Evolutionary conservation across 2,329 filamentous ascomycete species (phyloP).

Genomic region (Sordariomycetes sp.): DNA sequence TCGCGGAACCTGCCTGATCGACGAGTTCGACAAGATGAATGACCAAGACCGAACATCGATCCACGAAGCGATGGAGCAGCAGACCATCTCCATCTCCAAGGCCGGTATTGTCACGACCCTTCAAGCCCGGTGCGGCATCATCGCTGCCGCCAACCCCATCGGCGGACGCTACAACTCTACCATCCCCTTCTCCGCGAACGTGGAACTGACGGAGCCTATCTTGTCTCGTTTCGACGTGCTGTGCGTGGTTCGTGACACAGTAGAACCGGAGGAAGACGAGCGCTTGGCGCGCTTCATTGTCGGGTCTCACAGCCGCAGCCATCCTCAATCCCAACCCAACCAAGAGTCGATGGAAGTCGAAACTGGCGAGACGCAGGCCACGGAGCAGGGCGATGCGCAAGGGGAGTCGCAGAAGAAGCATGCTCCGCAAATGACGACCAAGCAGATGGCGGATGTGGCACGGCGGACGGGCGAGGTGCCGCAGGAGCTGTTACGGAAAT

Average conservation of each 20-base stretch:
- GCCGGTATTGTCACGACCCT: constrained; percentile 96
- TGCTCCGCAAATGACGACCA: no score
- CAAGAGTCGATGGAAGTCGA: constrained; percentile 59
- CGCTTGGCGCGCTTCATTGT: constrained; percentile 91
- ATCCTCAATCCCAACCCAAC: constrained; percentile 51
- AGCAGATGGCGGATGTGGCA: neutral
- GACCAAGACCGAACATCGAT: constrained; percentile 97
- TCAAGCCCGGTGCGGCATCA: constrained; percentile 90
- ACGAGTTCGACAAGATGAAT: constrained; percentile 99
- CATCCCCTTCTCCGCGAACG: constrained; percentile 90
- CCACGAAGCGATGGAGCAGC: constrained; percentile 99
- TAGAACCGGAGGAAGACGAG: constrained; percentile 88
- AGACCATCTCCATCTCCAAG: constrained; percentile 98
- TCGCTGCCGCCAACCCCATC: constrained; percentile 93
- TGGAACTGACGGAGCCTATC: constrained; percentile 94
- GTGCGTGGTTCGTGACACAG: constrained; percentile 90
- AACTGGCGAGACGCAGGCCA: constrained; percentile 26
- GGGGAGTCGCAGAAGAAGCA: constrained; percentile 27
- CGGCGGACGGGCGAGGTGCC: constrained; percentile 65
- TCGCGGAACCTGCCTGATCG: constrained; percentile 89
- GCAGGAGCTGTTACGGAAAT: constrained; percentile 87
- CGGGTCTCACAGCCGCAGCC: constrained; percentile 84
- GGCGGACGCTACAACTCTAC: constrained; percentile 95
- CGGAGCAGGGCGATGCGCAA: constrained; percentile 6
- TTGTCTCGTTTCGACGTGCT: constrained; percentile 96